Conservation (phyloP, 139 green algal genomes). For the Microglena sp. region DNA sequence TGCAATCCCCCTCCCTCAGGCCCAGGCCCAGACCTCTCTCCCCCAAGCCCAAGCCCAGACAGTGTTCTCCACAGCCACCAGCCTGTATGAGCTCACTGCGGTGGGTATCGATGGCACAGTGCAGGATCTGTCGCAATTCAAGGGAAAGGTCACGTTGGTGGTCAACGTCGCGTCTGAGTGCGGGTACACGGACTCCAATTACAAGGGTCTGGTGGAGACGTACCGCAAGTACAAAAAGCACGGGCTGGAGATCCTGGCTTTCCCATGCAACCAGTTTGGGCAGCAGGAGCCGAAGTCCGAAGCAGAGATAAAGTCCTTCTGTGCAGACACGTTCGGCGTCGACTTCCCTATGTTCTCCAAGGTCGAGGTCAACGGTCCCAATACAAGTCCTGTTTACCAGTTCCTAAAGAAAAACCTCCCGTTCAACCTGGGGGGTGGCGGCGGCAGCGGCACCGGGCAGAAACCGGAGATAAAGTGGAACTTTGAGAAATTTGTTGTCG, state of each 20-base stretch:
- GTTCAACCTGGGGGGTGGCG: slow-evolving; percentile 26
- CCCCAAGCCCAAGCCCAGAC: too few relatives aligned
- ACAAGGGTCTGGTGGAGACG: slow-evolving; percentile 42
- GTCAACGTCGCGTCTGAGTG: too few relatives aligned
- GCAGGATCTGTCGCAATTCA: too few relatives aligned
- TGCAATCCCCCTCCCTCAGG: too few relatives aligned
- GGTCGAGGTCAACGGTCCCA: slow-evolving; percentile 53
- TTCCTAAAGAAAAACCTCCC: slow-evolving; percentile 55
- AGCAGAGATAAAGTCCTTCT: slow-evolving; percentile 57
- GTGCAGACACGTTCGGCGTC: slow-evolving; percentile 34
- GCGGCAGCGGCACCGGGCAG: slow-evolving; percentile 16
- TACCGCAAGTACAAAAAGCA: slow-evolving; percentile 53
- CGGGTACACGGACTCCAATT: too few relatives aligned
- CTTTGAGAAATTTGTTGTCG: slow-evolving; percentile 43
- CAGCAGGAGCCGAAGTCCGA: background rate
- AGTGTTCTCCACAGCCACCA: too few relatives aligned
- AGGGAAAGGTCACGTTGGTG: too few relatives aligned
- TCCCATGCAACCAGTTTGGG: slow-evolving; percentile 25
- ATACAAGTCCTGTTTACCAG: slow-evolving; percentile 42
- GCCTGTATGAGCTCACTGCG: too few relatives aligned
- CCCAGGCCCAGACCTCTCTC: too few relatives aligned
- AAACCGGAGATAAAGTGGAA: slow-evolving; percentile 69
- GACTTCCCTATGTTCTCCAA: slow-evolving; percentile 46
- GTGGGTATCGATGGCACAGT: too few relatives aligned
- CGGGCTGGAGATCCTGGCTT: slow-evolving; percentile 59